Evolutionary conservation across 768 basidiomycete genomes (phyloP).

Genomic region (Xerocomellus amylosporus): DNA sequence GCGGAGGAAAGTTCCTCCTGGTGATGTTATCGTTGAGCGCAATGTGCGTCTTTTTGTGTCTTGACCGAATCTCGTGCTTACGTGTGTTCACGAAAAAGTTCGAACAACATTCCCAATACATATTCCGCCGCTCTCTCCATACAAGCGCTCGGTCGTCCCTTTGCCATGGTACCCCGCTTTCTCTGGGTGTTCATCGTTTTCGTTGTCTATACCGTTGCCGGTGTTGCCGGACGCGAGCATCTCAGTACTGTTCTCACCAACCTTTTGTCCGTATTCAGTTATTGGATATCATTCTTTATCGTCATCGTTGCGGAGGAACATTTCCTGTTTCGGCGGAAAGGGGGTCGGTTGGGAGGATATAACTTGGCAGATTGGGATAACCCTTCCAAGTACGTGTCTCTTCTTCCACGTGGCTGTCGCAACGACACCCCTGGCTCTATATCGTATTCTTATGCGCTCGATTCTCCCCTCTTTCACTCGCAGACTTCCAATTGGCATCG

Average conservation of each 20-base stretch:
- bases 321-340: conserved; percentile 40
- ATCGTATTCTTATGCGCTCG: neutral
- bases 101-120: conserved; percentile 43
- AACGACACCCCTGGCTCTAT: no score
- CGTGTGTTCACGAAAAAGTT: conserved; percentile 7
- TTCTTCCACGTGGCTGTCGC: neutral
- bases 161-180: conserved; percentile 43
- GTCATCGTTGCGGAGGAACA: conserved; percentile 47
- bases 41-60: conserved; percentile 30
- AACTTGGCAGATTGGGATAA: conserved; percentile 49
- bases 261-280: conserved; percentile 42
- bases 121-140: conserved; percentile 48
- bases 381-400: conserved; percentile 32
- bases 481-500: conserved; percentile 48
- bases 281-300: conserved; percentile 48
- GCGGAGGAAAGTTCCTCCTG: conserved; percentile 40
- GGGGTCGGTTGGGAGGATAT: conserved; percentile 47
- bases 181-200: conserved; percentile 45
- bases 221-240: conserved; percentile 44
- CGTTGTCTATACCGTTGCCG: conserved; percentile 38
- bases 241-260: conserved; percentile 43
- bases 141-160: conserved; percentile 43
- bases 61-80: neutral
- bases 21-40: conserved; percentile 44
- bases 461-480: neutral